A percentile compares a stretch with the other conserved stretches of the same genome.
Conservation (phyloP, 768 basidiomycete species). For the Suillus subaureus region DNA sequence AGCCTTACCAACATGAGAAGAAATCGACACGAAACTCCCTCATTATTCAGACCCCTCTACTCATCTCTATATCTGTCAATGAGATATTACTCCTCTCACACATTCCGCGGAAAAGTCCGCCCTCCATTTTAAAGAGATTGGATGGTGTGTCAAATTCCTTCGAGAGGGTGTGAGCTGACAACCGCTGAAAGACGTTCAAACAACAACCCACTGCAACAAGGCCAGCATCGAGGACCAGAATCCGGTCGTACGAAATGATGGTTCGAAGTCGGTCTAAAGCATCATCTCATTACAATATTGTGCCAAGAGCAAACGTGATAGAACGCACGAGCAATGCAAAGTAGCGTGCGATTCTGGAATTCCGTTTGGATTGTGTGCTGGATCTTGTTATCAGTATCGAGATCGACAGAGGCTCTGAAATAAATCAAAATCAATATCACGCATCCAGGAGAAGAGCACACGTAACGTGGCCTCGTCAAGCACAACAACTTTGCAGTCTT, state of each 20-base stretch:
- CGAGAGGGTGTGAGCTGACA: not conserved
- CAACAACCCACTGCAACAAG: constrained; percentile 46
- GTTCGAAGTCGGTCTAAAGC: constrained; percentile 47
- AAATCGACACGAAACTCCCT: not conserved
- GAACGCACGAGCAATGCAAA: constrained; percentile 47
- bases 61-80: constrained; percentile 43
- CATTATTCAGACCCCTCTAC: not conserved
- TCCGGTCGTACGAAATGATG: constrained; percentile 64
- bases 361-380: constrained; percentile 45
- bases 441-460: not conserved
- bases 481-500: constrained; percentile 49
- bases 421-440: constrained; percentile 35
- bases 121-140: constrained; percentile 30
- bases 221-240: constrained; percentile 70
- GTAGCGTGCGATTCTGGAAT: constrained; percentile 50
- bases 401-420: constrained; percentile 36
- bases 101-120: constrained; percentile 61
- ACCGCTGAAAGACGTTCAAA: not conserved
- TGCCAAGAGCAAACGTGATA: constrained; percentile 26
- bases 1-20: not conserved
- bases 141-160: constrained; percentile 63
- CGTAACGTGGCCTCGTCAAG: constrained; percentile 44
- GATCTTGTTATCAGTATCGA: constrained; percentile 56
- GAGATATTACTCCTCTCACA: constrained; percentile 58
- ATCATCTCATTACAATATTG: not conserved